Evolutionary conservation across 2,329 filamentous ascomycete genomes (phyloP).

Genomic region (Ascochyta koolunga): DNA sequence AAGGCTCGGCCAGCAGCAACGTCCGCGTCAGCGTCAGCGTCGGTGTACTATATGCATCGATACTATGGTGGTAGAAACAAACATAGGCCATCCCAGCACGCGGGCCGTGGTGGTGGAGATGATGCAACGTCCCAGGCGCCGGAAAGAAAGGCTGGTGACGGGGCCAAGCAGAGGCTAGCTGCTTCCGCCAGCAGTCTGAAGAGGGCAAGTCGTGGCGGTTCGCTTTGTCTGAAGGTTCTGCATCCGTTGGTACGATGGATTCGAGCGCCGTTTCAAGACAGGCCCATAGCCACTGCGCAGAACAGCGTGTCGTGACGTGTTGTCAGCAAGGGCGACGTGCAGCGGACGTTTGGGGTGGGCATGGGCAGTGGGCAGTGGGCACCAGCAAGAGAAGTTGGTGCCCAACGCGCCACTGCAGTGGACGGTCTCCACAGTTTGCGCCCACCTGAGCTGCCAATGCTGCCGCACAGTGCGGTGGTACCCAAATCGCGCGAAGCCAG

Average conservation of each 20-base stretch:
- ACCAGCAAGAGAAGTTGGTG: slow-evolving; percentile 25
- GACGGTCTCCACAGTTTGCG: slow-evolving; percentile 33
- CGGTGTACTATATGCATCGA: too few relatives aligned
- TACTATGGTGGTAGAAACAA: slow-evolving; percentile 4
- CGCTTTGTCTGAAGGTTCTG: not conserved
- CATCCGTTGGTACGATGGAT: not conserved
- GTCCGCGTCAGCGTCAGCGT: too few relatives aligned
- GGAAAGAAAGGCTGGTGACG: slow-evolving; percentile 9
- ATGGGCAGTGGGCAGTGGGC: slow-evolving; percentile 10
- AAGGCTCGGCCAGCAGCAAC: slow-evolving; percentile 14
- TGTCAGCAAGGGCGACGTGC: slow-evolving; percentile 16
- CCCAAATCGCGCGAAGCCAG: slow-evolving; percentile 33
- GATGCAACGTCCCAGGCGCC: slow-evolving; percentile 17
- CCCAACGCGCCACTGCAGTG: slow-evolving; percentile 36
- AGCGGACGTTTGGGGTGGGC: slow-evolving; percentile 8
- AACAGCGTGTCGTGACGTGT: slow-evolving; percentile 8
- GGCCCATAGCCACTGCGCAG: not conserved
- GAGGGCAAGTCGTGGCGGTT: not conserved
- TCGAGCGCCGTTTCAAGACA: not conserved
- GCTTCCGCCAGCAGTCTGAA: not conserved
- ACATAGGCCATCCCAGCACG: slow-evolving; percentile 13
- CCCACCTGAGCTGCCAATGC: slow-evolving; percentile 30
- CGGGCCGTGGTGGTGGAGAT: slow-evolving; percentile 12
- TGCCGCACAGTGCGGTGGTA: slow-evolving; percentile 32
- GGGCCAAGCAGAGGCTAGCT: slow-evolving; percentile 16